Percentiles rank a stretch among this genome's conserved stretches.
Evolutionary conservation across 805 yeast species (phyloP).

Genomic region (Candida argentea): DNA sequence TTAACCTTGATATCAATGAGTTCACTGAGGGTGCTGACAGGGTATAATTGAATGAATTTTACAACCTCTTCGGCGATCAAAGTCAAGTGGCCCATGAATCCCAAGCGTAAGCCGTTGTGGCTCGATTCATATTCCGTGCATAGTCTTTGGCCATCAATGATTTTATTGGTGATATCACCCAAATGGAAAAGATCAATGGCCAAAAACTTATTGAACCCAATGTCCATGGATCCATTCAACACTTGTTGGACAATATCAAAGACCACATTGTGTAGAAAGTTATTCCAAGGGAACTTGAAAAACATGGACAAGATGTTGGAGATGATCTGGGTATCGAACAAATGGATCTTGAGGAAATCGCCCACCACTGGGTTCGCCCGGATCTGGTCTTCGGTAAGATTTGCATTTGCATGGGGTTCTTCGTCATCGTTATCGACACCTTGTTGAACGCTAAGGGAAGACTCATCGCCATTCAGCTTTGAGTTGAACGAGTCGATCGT

Average conservation of each 20-base stretch:
- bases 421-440: conserved; percentile 24
- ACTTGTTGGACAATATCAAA: conserved; percentile 40
- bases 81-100: conserved; percentile 23
- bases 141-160: conserved; percentile 35
- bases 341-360: conserved; percentile 30
- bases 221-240: conserved; percentile 37
- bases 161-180: conserved; percentile 32
- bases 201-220: conserved; percentile 36
- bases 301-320: conserved; percentile 33
- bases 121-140: conserved; percentile 17
- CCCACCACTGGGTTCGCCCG: conserved; percentile 35
- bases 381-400: conserved; percentile 32
- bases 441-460: conserved; percentile 12
- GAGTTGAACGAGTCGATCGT: conserved; percentile 29
- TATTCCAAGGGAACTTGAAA: conserved; percentile 38
- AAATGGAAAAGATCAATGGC: conserved; percentile 50
- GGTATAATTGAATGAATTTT: conserved; percentile 21
- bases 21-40: conserved; percentile 26
- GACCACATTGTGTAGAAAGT: conserved; percentile 36
- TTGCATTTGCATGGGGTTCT: conserved; percentile 34
- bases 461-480: conserved; percentile 11
- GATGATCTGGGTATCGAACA: conserved; percentile 34
- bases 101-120: conserved; percentile 17
- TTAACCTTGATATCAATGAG: conserved; percentile 28
- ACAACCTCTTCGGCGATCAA: conserved; percentile 23